A percentile compares a stretch with the other conserved stretches of the same genome.
Evolutionary conservation across 192 early-diverging fungal genomes (phyloP).

Genomic region (Backusella westeae): DNA sequence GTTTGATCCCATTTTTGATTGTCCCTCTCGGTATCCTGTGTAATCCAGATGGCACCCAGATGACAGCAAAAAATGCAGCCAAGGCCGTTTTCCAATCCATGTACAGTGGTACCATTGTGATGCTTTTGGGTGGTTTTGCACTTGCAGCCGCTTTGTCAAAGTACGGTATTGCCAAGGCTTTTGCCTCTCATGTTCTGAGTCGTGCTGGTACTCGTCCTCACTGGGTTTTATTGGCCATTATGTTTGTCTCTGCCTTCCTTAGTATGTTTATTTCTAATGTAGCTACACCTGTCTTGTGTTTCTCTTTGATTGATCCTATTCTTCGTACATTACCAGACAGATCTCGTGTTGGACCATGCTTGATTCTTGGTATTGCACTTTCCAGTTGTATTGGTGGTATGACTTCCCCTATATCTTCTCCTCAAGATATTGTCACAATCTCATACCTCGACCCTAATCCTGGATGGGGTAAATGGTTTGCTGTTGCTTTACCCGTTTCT

Average conservation of each 20-base stretch:
- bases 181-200: constrained; percentile 61
- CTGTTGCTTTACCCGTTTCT: constrained; percentile 63
- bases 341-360: constrained; percentile 57
- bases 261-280: constrained; percentile 85
- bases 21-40: constrained; percentile 63
- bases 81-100: constrained; percentile 69
- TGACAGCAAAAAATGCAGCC: constrained; percentile 46
- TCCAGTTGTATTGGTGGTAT: constrained; percentile 75
- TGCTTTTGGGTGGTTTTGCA: constrained; percentile 73
- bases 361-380: constrained; percentile 76
- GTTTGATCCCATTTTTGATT: constrained; percentile 66
- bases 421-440: constrained; percentile 78
- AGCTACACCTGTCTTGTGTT: constrained; percentile 76
- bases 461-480: constrained; percentile 71
- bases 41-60: constrained; percentile 36
- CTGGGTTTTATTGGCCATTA: constrained; percentile 67
- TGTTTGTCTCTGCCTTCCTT: constrained; percentile 72
- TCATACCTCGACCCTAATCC: constrained; percentile 69
- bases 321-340: constrained; percentile 62
- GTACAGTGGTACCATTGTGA: constrained; percentile 77
- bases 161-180: constrained; percentile 69
- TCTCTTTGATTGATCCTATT: constrained; percentile 69
- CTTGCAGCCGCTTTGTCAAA: constrained; percentile 75
- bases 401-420: constrained; percentile 77
- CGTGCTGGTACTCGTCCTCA: constrained; percentile 67